These are phyloP conservation scores for Paracoccidioides brasiliensis DNA, from an alignment of 2,329 filamentous ascomycete genomes.

Conservation along the genomic window DNA sequence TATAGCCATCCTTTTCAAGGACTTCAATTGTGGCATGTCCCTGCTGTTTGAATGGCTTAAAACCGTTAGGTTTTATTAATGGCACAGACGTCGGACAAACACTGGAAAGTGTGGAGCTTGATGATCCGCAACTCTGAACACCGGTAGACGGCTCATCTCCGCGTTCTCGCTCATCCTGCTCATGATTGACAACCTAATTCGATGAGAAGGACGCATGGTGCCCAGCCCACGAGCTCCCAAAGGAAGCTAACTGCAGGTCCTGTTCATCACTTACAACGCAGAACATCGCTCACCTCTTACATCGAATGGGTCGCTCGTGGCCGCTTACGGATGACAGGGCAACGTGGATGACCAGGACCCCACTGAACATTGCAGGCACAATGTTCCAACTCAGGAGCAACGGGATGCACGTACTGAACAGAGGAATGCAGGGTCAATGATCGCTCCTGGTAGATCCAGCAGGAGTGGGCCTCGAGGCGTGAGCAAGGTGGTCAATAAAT, in stretches of 20 bases:
- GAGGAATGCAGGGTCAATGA: background rate
- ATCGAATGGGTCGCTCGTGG: slow-evolving; percentile 6
- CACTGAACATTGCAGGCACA: background rate
- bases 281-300: slow-evolving; percentile 5
- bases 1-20: no score
- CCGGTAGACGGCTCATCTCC: background rate
- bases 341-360: background rate
- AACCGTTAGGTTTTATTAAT: background rate
- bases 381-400: background rate
- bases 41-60: background rate
- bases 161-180: slow-evolving; percentile 3
- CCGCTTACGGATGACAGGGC: slow-evolving; percentile 5
- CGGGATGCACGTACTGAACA: background rate
- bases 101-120: background rate
- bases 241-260: slow-evolving; percentile 6
- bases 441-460: no score
- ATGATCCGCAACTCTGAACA: background rate
- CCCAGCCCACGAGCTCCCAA: slow-evolving; percentile 6
- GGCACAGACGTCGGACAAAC: background rate
- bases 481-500: background rate
- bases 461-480: background rate
- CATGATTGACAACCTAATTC: background rate
- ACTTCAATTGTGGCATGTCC: no score
- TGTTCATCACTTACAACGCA: slow-evolving; percentile 5
- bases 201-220: background rate